Evolutionary conservation across 2,329 filamentous ascomycete species (phyloP).

Genomic region (Aspergillus proliferans): DNA sequence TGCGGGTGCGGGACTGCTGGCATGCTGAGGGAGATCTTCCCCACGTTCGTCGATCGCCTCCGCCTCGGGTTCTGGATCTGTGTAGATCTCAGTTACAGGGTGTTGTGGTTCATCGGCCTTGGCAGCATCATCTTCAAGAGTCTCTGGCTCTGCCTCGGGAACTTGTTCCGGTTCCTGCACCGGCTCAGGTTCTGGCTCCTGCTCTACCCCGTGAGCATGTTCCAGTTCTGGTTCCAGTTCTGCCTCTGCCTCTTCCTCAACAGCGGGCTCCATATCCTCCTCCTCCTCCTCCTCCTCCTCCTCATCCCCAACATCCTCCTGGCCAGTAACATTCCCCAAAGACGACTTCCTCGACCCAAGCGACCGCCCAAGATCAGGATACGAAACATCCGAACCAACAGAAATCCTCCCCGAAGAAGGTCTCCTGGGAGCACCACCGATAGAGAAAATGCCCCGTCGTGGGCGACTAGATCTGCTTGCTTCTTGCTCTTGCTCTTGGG

Average conservation of each 20-base stretch:
- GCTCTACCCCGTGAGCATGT: too few species aligned
- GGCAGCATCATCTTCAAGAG: constrained; percentile 1
- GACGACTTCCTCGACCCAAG: constrained; percentile 10
- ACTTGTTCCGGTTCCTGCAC: constrained; percentile 6
- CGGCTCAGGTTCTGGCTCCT: constrained; percentile 4
- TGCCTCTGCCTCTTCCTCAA: not conserved
- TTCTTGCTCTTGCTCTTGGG: constrained; percentile 25
- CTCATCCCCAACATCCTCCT: constrained; percentile 10
- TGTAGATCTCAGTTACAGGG: constrained; percentile 12
- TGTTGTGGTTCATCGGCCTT: constrained; percentile 1
- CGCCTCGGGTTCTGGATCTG: constrained; percentile 2
- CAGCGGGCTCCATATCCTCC: constrained; percentile 3
- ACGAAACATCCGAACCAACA: constrained; percentile 10
- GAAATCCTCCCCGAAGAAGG: constrained; percentile 5
- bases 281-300: constrained; percentile 9
- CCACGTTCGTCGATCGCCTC: constrained; percentile 10
- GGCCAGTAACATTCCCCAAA: constrained; percentile 1
- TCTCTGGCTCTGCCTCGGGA: constrained; percentile 1
- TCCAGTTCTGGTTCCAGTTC: constrained; percentile 1
- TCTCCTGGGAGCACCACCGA: constrained; percentile 20
- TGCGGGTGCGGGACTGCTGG: not conserved
- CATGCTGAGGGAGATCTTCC: constrained; percentile 56
- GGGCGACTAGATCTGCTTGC: constrained; percentile 21
- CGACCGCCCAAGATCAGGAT: constrained; percentile 16
- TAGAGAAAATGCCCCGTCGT: constrained; percentile 31